Evolutionary conservation across 73 alveolate species (phyloP).

Genomic region (Paramecium bursaria): DNA sequence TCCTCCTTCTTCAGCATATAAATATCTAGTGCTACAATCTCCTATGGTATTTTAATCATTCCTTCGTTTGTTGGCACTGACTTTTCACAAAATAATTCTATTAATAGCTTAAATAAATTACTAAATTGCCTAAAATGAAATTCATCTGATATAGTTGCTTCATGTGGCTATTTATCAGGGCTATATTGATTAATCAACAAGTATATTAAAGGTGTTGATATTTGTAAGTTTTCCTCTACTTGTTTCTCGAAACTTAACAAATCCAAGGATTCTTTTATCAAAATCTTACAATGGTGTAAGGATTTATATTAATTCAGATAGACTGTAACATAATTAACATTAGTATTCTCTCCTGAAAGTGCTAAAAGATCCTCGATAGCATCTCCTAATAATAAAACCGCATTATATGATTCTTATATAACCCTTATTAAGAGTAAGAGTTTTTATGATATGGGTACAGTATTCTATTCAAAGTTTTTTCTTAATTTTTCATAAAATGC

Average conservation of each 20-base stretch:
- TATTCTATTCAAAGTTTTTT: too few relatives aligned
- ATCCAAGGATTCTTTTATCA: background rate
- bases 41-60: slow-evolving; percentile 11
- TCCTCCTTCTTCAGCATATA: slow-evolving; percentile 19
- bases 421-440: too few relatives aligned
- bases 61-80: slow-evolving; percentile 29
- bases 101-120: background rate
- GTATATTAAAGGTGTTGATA: background rate
- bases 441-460: too few relatives aligned
- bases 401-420: too few relatives aligned
- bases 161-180: slow-evolving; percentile 38
- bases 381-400: too few relatives aligned
- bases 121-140: slow-evolving; percentile 2
- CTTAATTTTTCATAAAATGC: too few relatives aligned
- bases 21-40: slow-evolving; percentile 32
- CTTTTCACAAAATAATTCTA: too few relatives aligned
- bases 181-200: slow-evolving; percentile 22
- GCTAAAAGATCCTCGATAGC: too few relatives aligned
- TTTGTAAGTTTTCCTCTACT: slow-evolving; percentile 18
- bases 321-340: too few relatives aligned
- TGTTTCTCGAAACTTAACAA: slow-evolving; percentile 27
- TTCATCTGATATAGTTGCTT: slow-evolving; percentile 45
- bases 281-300: background rate
- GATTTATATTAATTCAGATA: background rate
- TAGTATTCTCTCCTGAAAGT: too few relatives aligned